Percentiles rank a stretch among this genome's conserved stretches.
Evolutionary conservation across 345 rosid species (phyloP).

Genomic region (Pistacia vera): DNA sequence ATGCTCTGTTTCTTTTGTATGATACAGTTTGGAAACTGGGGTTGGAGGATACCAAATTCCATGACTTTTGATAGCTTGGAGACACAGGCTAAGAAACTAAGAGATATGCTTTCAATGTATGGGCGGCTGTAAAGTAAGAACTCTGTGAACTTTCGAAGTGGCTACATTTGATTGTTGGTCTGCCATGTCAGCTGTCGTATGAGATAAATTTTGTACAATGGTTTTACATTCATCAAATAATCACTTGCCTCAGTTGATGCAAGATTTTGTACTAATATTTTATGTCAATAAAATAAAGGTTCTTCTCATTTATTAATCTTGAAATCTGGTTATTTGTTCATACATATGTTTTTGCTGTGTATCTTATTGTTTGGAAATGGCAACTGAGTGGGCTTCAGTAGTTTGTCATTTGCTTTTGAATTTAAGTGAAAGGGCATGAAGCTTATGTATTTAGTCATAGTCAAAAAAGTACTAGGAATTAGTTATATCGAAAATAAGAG

Average conservation of each 20-base stretch:
- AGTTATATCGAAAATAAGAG: no score
- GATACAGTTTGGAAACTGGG: constrained; percentile 81
- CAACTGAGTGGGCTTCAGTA: background rate
- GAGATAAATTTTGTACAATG: background rate
- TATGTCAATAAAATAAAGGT: background rate
- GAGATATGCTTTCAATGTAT: constrained; percentile 55
- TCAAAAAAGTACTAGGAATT: no score
- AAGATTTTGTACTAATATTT: background rate
- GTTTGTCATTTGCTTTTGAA: background rate
- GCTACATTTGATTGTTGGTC: background rate
- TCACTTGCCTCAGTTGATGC: background rate
- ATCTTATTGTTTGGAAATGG: background rate
- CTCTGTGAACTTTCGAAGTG: background rate
- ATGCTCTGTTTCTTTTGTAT: background rate
- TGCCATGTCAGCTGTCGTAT: background rate
- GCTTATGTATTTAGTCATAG: background rate
- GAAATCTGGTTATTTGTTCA: background rate
- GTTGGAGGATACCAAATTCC: constrained; percentile 83
- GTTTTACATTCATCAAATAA: background rate
- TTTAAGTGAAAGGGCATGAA: background rate
- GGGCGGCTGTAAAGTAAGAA: constrained; percentile 52
- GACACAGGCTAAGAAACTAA: constrained; percentile 51
- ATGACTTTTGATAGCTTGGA: constrained; percentile 63
- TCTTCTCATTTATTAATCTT: background rate
- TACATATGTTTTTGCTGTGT: background rate